Evolutionary conservation across 345 rosid species (phyloP), one percentile per base, ranked within the genome.

Genomic region (Carallia pectinifolia): DNA sequence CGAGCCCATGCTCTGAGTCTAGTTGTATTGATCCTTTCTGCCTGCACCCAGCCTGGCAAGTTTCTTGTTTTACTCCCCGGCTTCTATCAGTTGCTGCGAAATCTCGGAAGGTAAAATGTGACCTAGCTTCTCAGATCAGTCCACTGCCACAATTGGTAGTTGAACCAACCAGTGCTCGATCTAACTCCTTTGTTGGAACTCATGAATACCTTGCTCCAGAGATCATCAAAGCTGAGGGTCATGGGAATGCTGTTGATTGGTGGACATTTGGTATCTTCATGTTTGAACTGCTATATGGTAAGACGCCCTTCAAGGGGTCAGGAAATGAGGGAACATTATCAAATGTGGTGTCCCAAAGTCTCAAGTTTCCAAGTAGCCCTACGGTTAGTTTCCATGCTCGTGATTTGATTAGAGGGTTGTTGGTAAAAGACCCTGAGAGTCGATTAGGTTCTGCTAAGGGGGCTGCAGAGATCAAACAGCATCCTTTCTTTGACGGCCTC

Each of bases 221-320:
- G 74, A 90, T 90, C 69, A 81, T 90, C 85, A 88, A 88, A 75
- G 87, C 89, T 9, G 90, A 90, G 61, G 93, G 91, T 56, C 96
- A 90, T 70, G 96, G 96, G 63, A 87, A 83, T 70, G 85, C 96
- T 18, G 96, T 89, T 54, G 96, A 89, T 70, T 89, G 96, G 96
- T 89, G 96, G 92, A 89, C 88, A 4, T 87, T 83, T n/a, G 96
- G 96, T 17, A 86, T 89, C 70, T 87, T 89, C 73, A 72, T 89
- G 66, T 89, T 79, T 40, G 96, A 89, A 81, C 83, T 89, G 55
- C 67, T 89, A 44, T 89, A 85, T 31, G 90, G 96, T 19, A 85
- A 68, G 79, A 89, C 92, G 0, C 96, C 92, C 1, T 87, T 89
- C 84, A 89, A 89, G 78, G 96, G 96, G 38, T 77, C 77, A 0